These are phyloP conservation scores for Pseudogymnoascus sp. DNA, from an alignment of 2,329 filamentous ascomycete species.

Conservation along the genomic window DNA sequence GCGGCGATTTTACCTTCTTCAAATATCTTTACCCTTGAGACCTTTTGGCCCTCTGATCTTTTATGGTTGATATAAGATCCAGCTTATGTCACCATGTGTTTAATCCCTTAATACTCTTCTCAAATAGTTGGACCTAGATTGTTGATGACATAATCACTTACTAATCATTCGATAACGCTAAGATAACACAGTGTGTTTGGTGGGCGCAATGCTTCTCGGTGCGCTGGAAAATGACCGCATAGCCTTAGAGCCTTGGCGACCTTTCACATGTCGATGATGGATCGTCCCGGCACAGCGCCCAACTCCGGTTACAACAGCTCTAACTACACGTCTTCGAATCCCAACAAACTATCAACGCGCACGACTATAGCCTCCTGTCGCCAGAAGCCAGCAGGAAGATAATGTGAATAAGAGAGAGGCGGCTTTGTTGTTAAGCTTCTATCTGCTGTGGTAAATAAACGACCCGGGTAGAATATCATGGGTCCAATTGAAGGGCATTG, in stretches of 20 bases:
- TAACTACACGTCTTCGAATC: not conserved
- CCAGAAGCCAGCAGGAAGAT: not conserved
- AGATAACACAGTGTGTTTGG: not conserved
- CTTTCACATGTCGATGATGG: conserved; percentile 8
- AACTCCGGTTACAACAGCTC: conserved; percentile 1
- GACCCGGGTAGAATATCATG: conserved; percentile 5
- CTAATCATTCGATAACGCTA: not conserved
- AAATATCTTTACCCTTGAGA: not conserved
- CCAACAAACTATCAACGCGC: not conserved
- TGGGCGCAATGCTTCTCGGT: not conserved
- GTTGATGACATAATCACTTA: not conserved
- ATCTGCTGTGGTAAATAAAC: not conserved
- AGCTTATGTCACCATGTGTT: not conserved
- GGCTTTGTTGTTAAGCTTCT: not conserved
- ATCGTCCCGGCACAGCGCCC: not conserved
- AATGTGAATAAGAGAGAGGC: not conserved
- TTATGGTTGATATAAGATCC: not conserved
- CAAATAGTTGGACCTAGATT: not conserved
- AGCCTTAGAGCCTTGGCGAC: not conserved
- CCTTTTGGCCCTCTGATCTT: not conserved
- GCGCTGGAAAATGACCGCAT: not conserved
- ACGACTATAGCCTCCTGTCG: not conserved
- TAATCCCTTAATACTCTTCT: not conserved
- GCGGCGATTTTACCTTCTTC: not conserved
- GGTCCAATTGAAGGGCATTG: conserved; percentile 11